phyloP scores from a whole-genome alignment of 2,329 filamentous ascomycete genomes.

The Pseudocercospora pini-densiflorae region DNA sequence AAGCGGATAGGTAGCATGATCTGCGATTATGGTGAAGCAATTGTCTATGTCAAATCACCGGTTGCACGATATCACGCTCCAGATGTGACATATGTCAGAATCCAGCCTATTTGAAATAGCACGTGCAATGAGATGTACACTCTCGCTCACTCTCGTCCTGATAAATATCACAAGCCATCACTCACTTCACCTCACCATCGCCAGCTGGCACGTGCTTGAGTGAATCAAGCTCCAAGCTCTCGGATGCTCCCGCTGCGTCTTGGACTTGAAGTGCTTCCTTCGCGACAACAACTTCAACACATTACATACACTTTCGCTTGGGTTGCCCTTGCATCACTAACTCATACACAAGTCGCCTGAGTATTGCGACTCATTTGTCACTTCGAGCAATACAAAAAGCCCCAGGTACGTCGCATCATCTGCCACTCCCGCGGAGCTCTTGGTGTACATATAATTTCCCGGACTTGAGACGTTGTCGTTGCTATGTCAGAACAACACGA shows the following conservation, averaged over 20 bases:
- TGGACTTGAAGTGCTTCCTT: not conserved
- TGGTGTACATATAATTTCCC: constrained; percentile 4
- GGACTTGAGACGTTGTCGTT: constrained; percentile 1
- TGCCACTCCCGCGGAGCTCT: constrained; percentile 4
- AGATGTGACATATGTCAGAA: not conserved
- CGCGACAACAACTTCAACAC: constrained; percentile 1
- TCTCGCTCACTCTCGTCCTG: not conserved
- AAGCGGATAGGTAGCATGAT: constrained; percentile 27
- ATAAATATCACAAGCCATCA: not conserved
- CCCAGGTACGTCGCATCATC: constrained; percentile 6
- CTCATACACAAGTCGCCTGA: not conserved
- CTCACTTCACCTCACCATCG: not conserved
- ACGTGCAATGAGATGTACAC: not conserved
- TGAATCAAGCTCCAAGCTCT: not conserved
- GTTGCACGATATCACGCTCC: not conserved
- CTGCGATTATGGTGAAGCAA: not conserved
- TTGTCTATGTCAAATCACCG: not conserved
- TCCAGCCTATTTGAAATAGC: not conserved
- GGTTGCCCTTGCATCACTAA: constrained; percentile 4
- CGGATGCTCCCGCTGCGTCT: not conserved
- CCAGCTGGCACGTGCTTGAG: not conserved
- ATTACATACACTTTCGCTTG: not conserved
- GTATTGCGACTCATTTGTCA: constrained; percentile 4
- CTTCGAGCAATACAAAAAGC: not conserved
- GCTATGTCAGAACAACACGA: constrained; percentile 1